Percentiles rank a stretch among this genome's conserved stretches.
These are phyloP conservation scores for Trichomonas tenax DNA, from an alignment of 208 protist species.

Conservation along the genomic window DNA sequence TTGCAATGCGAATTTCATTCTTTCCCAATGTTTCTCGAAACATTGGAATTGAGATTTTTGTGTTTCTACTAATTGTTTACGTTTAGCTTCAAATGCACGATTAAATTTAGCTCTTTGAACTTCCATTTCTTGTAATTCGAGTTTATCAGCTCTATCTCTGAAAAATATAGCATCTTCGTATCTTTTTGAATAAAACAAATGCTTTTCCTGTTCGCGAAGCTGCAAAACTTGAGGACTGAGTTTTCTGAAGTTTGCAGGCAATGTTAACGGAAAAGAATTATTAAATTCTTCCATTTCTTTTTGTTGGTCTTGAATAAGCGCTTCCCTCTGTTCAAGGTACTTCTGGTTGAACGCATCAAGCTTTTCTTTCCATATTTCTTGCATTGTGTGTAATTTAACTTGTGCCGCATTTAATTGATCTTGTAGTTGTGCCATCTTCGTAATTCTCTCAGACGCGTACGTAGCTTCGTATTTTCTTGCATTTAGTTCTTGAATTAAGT, in stretches of 20 bases:
- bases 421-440: neutral
- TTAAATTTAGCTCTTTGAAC: neutral
- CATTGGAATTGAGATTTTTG: neutral
- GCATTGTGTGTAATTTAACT: neutral
- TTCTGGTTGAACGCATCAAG: neutral
- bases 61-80: neutral
- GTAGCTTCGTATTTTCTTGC: neutral
- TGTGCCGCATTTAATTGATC: neutral
- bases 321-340: neutral
- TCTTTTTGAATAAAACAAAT: neutral
- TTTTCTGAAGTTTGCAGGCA: neutral
- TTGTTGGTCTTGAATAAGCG: neutral
- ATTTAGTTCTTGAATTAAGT: neutral
- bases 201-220: neutral
- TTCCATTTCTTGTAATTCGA: neutral
- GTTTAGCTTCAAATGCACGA: neutral
- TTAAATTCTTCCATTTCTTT: neutral
- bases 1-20: neutral
- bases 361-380: neutral
- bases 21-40: neutral
- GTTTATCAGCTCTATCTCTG: neutral
- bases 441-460: neutral
- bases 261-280: neutral
- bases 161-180: slow-evolving; percentile 1
- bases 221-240: neutral